Base-by-base conservation (phyloP, 225 moss, liverwort and hornwort species). In the Rhytidiadelphus loreus region DNA sequence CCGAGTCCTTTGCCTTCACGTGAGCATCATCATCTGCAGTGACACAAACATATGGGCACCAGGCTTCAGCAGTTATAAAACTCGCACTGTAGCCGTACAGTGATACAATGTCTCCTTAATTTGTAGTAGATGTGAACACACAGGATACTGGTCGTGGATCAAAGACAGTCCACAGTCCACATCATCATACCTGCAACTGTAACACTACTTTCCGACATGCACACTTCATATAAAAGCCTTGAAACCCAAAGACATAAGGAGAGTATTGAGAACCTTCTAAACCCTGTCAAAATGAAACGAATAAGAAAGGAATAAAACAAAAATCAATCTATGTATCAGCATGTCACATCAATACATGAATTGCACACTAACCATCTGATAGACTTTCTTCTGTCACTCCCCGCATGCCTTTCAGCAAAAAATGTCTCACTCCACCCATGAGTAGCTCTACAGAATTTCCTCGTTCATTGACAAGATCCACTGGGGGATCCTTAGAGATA, bases 351-450 rank as follows among this genome's bases (percentile, higher is more conserved):
- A 41, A 80, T 75, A 65, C 74, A 83, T 32, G 32, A 44, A 72
- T 46, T 69, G 88, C 57, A 66, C 11, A 90, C 92, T 92, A 44
- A 92, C 93, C 92, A 90, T 96, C 96, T 81, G 92, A 93, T 88
- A 89, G 81, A 57, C 88, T 94, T 89, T 96, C 96, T 77, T 96
- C 94, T 71, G 90, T 94, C 63, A 94, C 93, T 86, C 93, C 95
- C 71, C 93, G 93, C 91, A 96, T 92, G 84, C 96, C 95, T 91
- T 95, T 96, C 70, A 96, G 87, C 77, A 93, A 62, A 86, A 95
- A 92, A 70, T 93, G 89, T 75, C 89, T 93, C 58, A 94, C 96
- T 86, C 92, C 94, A 74, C 93, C 96, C 90, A 93, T 90, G 61
- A 96, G 90, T 43, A 91, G 86, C 89, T 94, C 95, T 37, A 95